Conservation (phyloP, 176 grass and related monocot species). For the Raddia distichophylla region DNA sequence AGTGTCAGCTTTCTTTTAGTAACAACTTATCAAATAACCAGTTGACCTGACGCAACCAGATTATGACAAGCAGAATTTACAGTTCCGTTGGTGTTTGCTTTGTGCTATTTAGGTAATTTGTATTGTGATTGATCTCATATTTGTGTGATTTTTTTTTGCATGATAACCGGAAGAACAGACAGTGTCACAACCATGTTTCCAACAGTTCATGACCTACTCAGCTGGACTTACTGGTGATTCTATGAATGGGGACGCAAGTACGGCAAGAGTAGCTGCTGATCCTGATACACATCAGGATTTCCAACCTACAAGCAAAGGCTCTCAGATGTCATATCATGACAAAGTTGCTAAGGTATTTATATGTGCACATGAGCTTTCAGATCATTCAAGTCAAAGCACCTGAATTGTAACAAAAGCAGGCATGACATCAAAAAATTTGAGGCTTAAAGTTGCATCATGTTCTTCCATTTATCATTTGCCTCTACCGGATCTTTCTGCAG, state of each 20-base stretch:
- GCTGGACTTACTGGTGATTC: constrained; percentile 44
- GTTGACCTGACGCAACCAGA: neutral
- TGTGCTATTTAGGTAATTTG: neutral
- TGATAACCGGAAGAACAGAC: constrained; percentile 45
- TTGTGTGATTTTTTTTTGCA: constrained; percentile 5
- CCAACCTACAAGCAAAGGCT: constrained; percentile 68
- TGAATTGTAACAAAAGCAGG: neutral
- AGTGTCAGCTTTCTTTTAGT: neutral
- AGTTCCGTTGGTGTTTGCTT: neutral
- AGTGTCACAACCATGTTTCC: constrained; percentile 39
- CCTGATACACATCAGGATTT: constrained; percentile 79
- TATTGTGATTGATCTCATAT: constrained; percentile 4
- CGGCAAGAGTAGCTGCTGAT: constrained; percentile 59
- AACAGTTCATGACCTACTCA: constrained; percentile 55
- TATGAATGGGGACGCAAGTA: constrained; percentile 23
- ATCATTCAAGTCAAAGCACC: constrained; percentile 8
- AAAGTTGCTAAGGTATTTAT: constrained; percentile 53
- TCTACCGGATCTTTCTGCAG: constrained; percentile 38
- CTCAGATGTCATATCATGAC: constrained; percentile 49
- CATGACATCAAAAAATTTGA: neutral
- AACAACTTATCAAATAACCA: constrained; percentile 8
- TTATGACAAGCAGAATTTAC: neutral
- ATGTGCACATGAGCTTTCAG: constrained; percentile 20
- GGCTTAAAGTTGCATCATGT: neutral
- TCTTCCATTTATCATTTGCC: constrained; percentile 27